Evolutionary conservation across 257 asterid species (phyloP), one percentile per base, ranked within the genome.

Genomic region (Ophiorrhiza pumila): DNA sequence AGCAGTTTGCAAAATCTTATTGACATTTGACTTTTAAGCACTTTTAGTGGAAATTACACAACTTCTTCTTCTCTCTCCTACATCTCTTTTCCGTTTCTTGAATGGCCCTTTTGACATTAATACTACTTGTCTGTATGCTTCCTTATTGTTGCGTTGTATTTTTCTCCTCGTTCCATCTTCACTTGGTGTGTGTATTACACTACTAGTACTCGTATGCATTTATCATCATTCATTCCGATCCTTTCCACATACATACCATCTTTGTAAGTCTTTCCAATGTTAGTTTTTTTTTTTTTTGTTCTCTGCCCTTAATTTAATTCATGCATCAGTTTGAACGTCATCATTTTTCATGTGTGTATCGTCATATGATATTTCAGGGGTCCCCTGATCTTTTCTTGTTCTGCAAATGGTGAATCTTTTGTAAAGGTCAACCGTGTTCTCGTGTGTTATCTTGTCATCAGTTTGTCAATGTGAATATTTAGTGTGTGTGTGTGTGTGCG

Each of bases 11-110:
- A 10, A 29, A 55, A 11, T 56, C 12, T n/a, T 7, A 5, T 47
- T 23, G n/a, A 59, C 58, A 34, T 68, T 68, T 76, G 79, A 69
- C 75, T 50, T 62, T 76, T 25, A 5, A 31, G 32, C 43, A 2
- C 12, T 27, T 47, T 68, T 34, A 32, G 50, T 70, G 74, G 29
- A 25, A 57, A 41, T 35, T 29, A 32, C 11, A 20, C 31, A 59
- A 71, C 56, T 56, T 71, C 7, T 22, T 27, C 34, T 52, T 65
- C 37, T 53, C 43, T 32, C 60, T 42, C 12, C 13, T 65, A 1
- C 64, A n/a, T 68, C 32, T 42, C 15, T 29, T 52, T 65, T 39
- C 18, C 39, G 18, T 25, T 73, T 50, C 65, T 22, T 34, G 31
- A 45, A 34, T 70, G 9, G 23, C 46, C 57, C 68, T 20, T 68